Percentiles rank a stretch among this genome's conserved stretches.
phyloP scores from a whole-genome alignment of 1,284 basidiomycete genomes.

The Ganoderma sp. region DNA sequence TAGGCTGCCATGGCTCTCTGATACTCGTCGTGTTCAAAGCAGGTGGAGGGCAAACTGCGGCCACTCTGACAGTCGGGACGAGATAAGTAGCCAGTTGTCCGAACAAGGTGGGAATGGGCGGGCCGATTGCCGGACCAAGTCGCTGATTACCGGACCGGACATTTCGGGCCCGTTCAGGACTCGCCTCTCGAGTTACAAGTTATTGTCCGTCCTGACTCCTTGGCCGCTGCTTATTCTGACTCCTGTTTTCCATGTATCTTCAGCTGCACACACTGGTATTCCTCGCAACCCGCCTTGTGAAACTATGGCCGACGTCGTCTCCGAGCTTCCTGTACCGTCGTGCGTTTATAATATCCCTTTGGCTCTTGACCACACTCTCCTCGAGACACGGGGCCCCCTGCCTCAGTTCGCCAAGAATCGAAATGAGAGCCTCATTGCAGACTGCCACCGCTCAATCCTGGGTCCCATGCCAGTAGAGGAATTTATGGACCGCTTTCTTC shows the following conservation, averaged over 20 bases:
- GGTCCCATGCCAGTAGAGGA: not conserved
- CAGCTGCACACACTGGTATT: too few species aligned
- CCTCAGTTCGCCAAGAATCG: conserved; percentile 38
- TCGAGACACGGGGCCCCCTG: conserved; percentile 13
- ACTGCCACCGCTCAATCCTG: not conserved
- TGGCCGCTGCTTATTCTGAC: too few species aligned
- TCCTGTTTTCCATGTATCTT: too few species aligned
- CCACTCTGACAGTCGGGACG: too few species aligned
- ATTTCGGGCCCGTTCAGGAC: too few species aligned
- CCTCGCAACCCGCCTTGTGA: too few species aligned
- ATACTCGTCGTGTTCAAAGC: not conserved
- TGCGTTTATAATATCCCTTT: not conserved
- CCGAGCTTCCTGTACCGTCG: too few species aligned
- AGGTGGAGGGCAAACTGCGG: conserved; percentile 1
- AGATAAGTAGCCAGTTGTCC: too few species aligned
- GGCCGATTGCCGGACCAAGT: not conserved
- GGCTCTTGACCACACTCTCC: not conserved
- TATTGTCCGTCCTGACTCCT: too few species aligned
- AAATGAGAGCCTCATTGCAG: conserved; percentile 29
- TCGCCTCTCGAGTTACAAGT: too few species aligned
- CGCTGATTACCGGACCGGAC: too few species aligned
- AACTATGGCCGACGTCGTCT: too few species aligned
- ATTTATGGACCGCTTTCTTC: not conserved
- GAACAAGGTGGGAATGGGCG: not conserved
- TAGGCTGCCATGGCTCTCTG: conserved; percentile 55